A percentile compares a stretch with the other conserved stretches of the same genome.
Conservation (phyloP, 2,329 filamentous ascomycete species). For the Plenodomus tracheiphilus region DNA sequence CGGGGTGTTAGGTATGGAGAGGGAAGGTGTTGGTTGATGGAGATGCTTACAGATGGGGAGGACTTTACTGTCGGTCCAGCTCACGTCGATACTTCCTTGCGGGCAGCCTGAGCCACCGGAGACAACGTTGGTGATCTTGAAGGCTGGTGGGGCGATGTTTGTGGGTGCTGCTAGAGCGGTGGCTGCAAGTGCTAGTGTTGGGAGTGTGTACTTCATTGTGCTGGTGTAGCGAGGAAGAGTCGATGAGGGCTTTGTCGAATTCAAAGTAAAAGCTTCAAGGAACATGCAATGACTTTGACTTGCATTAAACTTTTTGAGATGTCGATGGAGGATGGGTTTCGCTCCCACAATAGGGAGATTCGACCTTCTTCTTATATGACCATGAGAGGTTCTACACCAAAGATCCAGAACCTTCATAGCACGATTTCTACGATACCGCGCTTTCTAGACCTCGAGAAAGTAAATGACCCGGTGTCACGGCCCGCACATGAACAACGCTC, state of each 20-base stretch:
- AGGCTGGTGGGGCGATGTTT: constrained; percentile 26
- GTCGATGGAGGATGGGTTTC: too few relatives aligned
- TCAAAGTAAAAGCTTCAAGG: too few relatives aligned
- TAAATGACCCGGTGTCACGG: constrained; percentile 22
- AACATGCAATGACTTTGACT: constrained; percentile 13
- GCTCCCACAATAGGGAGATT: too few relatives aligned
- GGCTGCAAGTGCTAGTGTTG: constrained; percentile 27
- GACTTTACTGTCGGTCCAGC: constrained; percentile 34
- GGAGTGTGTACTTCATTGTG: constrained; percentile 32
- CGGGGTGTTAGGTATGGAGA: constrained; percentile 1
- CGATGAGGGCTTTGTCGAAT: too few relatives aligned
- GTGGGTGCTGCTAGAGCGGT: constrained; percentile 19
- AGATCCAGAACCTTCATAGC: constrained; percentile 19
- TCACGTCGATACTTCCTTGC: constrained; percentile 40
- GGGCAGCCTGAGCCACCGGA: constrained; percentile 42
- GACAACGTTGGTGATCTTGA: constrained; percentile 37
- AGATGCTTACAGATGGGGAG: constrained; percentile 35
- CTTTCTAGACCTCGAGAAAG: constrained; percentile 5
- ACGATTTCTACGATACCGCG: constrained; percentile 15
- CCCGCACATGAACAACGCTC: constrained; percentile 9
- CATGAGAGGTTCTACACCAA: too few relatives aligned
- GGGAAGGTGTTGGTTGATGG: background rate
- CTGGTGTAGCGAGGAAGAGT: too few relatives aligned
- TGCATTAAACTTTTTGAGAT: too few relatives aligned
- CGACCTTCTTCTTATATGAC: too few relatives aligned